phyloP scores from a whole-genome alignment of 306 rosid species.

The Pyrus bretschneideri region DNA sequence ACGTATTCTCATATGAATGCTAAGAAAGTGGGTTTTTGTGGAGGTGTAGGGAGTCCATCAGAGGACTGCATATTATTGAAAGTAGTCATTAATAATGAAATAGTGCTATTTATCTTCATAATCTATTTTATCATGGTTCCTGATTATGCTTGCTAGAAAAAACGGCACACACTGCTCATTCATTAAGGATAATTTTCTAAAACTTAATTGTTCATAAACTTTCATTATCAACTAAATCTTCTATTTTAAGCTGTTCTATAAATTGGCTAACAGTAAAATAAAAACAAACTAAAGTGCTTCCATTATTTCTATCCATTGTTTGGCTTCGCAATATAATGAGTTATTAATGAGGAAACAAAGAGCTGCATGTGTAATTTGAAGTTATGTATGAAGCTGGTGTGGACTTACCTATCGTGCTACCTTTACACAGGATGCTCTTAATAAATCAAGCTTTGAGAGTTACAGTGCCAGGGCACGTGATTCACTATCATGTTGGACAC shows the following conservation, averaged over 20 bases:
- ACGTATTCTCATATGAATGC: too few relatives aligned
- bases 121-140: too few relatives aligned
- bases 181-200: too few relatives aligned
- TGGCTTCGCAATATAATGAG: background rate
- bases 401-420: slow-evolving; percentile 19
- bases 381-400: background rate
- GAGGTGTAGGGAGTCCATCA: too few relatives aligned
- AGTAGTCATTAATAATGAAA: too few relatives aligned
- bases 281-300: background rate
- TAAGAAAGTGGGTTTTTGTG: too few relatives aligned
- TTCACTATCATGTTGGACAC: slow-evolving; percentile 78
- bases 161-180: too few relatives aligned
- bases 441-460: slow-evolving; percentile 68
- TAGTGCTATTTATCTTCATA: too few relatives aligned
- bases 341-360: background rate
- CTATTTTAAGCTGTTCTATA: background rate
- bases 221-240: background rate
- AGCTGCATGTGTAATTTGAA: slow-evolving; percentile 13
- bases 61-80: too few relatives aligned
- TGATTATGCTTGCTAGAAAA: too few relatives aligned
- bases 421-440: slow-evolving; percentile 74
- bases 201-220: background rate
- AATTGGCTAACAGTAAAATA: background rate
- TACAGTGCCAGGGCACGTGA: slow-evolving; percentile 79
- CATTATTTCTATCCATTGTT: background rate